Conservation (phyloP, 495 filamentous ascomycete species). For the Staphylotrichum tortipilum region DNA sequence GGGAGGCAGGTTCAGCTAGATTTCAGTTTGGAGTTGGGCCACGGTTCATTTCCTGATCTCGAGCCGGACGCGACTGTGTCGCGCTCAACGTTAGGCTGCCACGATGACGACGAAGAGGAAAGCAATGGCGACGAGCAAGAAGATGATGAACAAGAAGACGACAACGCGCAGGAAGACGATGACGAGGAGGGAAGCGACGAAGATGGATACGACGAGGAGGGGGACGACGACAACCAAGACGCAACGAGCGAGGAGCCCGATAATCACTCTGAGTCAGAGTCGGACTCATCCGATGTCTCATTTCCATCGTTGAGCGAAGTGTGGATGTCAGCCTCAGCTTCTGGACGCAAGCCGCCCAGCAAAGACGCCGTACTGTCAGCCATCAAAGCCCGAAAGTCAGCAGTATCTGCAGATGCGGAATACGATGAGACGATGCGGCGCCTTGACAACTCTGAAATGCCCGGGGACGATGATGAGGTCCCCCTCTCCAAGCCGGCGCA, state of each 20-base stretch:
- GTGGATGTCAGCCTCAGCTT: slow-evolving; percentile 24
- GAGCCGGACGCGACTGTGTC: slow-evolving; percentile 5
- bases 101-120: slow-evolving; percentile 5
- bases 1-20: slow-evolving; percentile 33
- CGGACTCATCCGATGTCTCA: slow-evolving; percentile 19
- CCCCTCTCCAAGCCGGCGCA: slow-evolving; percentile 3
- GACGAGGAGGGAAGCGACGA: no score
- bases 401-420: slow-evolving; percentile 16
- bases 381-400: slow-evolving; percentile 15
- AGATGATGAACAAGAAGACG: no score
- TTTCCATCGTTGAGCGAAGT: slow-evolving; percentile 32
- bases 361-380: slow-evolving; percentile 10
- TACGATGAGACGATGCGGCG: slow-evolving; percentile 30
- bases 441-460: slow-evolving; percentile 18
- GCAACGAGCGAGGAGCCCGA: background rate
- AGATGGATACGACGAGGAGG: no score
- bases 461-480: background rate
- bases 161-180: no score
- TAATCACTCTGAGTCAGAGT: background rate
- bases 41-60: slow-evolving; percentile 16
- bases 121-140: no score
- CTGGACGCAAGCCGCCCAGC: slow-evolving; percentile 16
- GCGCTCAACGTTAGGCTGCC: background rate
- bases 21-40: slow-evolving; percentile 21
- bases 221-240: no score